Percentiles rank a stretch among this genome's conserved stretches.
These are phyloP conservation scores for Trametes maxima DNA, from an alignment of 768 basidiomycete genomes.

Conservation along the genomic window DNA sequence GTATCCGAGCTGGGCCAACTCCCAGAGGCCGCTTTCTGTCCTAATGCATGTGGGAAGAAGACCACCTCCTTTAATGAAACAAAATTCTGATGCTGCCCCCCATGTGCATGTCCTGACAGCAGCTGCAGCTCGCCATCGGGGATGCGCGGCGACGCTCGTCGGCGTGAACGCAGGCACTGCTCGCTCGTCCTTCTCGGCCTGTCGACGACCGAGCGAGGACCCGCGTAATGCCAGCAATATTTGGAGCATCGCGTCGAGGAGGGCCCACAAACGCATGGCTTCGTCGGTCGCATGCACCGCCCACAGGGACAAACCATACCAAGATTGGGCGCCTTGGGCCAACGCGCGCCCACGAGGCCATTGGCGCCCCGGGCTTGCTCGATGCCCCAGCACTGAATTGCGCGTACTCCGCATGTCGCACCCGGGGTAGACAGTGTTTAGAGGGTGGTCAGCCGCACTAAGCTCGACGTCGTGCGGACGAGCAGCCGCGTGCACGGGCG, in stretches of 20 bases:
- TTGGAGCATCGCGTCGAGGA: slow-evolving; percentile 5
- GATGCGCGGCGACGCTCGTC: too few relatives aligned
- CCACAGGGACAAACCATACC: slow-evolving; percentile 9
- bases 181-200: not conserved
- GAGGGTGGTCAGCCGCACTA: slow-evolving; percentile 8
- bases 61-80: slow-evolving; percentile 6
- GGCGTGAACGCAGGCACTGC: not conserved
- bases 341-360: slow-evolving; percentile 5
- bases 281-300: slow-evolving; percentile 11
- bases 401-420: slow-evolving; percentile 3
- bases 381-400: not conserved
- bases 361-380: not conserved
- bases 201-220: slow-evolving; percentile 6
- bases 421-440: slow-evolving; percentile 1
- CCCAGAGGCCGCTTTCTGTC: not conserved
- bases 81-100: slow-evolving; percentile 11
- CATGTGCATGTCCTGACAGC: not conserved
- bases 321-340: not conserved
- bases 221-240: slow-evolving; percentile 5
- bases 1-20: slow-evolving; percentile 2
- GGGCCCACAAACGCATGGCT: slow-evolving; percentile 15
- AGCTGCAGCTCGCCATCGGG: not conserved
- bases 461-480: slow-evolving; percentile 9
- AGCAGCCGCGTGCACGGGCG: slow-evolving; percentile 8
- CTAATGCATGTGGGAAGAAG: slow-evolving; percentile 7